These are phyloP conservation scores for Amanita jacksonii DNA, from an alignment of 768 basidiomycete genomes.

Conservation along the genomic window DNA sequence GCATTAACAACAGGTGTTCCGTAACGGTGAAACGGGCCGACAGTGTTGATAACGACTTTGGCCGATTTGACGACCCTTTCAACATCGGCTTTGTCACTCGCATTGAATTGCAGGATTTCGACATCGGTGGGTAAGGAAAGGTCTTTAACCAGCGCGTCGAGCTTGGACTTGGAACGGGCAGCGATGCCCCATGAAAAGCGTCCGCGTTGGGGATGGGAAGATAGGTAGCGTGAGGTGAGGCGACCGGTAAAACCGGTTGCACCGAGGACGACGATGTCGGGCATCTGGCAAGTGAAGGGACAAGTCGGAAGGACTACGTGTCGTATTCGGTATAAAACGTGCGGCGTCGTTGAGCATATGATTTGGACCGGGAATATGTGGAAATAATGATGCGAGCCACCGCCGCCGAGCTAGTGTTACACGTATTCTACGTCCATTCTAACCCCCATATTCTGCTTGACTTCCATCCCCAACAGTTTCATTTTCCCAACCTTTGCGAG, in stretches of 20 bases:
- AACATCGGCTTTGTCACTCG: constrained; percentile 41
- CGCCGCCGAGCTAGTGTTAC: no score
- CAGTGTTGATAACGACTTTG: constrained; percentile 65
- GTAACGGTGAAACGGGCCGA: constrained; percentile 67
- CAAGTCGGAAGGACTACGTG: background rate
- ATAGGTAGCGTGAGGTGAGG: constrained; percentile 59
- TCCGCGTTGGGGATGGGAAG: constrained; percentile 46
- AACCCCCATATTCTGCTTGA: constrained; percentile 78
- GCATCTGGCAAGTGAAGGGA: constrained; percentile 5
- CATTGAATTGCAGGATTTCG: constrained; percentile 45
- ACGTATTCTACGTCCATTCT: constrained; percentile 55
- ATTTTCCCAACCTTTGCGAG: constrained; percentile 69
- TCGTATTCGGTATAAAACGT: no score
- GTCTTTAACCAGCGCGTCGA: constrained; percentile 41
- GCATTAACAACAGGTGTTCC: constrained; percentile 70
- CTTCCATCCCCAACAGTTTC: constrained; percentile 83
- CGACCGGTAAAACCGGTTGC: constrained; percentile 74
- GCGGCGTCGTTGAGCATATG: no score
- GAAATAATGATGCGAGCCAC: no score
- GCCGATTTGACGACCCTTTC: constrained; percentile 46
- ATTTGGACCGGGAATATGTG: no score
- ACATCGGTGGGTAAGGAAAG: constrained; percentile 36
- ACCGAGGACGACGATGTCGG: constrained; percentile 60
- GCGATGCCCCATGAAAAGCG: constrained; percentile 61
- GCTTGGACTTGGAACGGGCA: constrained; percentile 57